Conservation (phyloP, 2,329 filamentous ascomycete genomes). For the Samsoniella hepiali region DNA sequence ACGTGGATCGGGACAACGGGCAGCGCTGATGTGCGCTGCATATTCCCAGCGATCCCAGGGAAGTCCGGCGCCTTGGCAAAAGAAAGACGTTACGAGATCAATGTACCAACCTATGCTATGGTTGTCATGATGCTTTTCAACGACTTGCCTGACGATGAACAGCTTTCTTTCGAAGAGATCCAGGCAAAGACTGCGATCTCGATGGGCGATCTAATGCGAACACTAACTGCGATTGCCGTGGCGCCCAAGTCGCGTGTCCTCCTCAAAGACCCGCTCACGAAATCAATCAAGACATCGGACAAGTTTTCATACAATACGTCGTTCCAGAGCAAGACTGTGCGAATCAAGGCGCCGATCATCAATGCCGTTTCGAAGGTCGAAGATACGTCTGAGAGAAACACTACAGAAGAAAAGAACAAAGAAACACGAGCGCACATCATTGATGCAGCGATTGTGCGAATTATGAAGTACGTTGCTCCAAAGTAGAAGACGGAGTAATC, state of each 20-base stretch:
- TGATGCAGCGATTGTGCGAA: constrained; percentile 74
- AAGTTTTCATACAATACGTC: constrained; percentile 77
- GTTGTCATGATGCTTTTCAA: constrained; percentile 89
- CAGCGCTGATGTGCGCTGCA: constrained; percentile 79
- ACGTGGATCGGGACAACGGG: constrained; percentile 74
- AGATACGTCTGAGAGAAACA: constrained; percentile 63
- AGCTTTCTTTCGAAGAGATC: constrained; percentile 69
- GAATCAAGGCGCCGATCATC: constrained; percentile 86
- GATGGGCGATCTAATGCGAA: constrained; percentile 67
- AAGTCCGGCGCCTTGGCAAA: constrained; percentile 61
- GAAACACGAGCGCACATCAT: constrained; percentile 68
- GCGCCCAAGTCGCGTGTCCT: constrained; percentile 80
- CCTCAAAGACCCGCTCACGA: constrained; percentile 74
- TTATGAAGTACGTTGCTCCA: constrained; percentile 71
- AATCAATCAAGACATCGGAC: constrained; percentile 73
- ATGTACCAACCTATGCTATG: constrained; percentile 91
- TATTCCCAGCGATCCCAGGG: constrained; percentile 68
- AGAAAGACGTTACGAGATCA: constrained; percentile 80
- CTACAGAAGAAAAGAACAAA: constrained; percentile 73
- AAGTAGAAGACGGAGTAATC: not conserved
- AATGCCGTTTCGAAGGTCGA: constrained; percentile 81
- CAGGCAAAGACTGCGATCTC: constrained; percentile 79
- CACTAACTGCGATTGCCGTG: constrained; percentile 77
- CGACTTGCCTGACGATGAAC: constrained; percentile 54
- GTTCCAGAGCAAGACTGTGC: constrained; percentile 78